Evolutionary conservation across 108 stramenopile genomes (phyloP), one percentile per base, ranked within the genome.

Genomic region (Conticribra guillardii): DNA sequence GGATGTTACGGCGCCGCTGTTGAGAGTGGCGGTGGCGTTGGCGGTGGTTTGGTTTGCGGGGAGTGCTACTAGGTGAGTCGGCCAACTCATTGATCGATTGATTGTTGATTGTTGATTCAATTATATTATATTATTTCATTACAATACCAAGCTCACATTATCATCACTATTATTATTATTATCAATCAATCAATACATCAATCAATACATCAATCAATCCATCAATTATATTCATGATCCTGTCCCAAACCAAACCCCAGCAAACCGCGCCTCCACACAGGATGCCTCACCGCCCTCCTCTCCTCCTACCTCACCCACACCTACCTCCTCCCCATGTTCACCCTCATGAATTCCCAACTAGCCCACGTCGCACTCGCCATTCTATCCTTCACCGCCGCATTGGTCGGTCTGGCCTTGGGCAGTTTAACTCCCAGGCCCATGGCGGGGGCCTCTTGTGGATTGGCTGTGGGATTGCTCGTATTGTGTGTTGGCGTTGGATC

Each of bases 321-420:
- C 4, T 86, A 71, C 64, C 64, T 89, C 22, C 79, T 86, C 58
- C 83, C 85, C 7, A 61, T 84, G 31, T 83, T 89, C 65, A 54
- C 60, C 27, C 73, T 75, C 3, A 81, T 84, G 21, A 72, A 74
- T 23, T 65, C 37, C 11, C 37, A 89, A 30, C 57, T 87, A 14
- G 81, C 87, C 0, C 74, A 76, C 11, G 89, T 89, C 0, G 85
- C 87, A 0, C 53, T 89, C 5, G 71, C 60, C 48, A 24, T 93
- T 0, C 67, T 93, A 15, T 54, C 84, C 0, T 26, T 87, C 34
- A 45, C 60, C 48, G 86, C 84, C 1, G 80, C 79, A 0, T 54
- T 81, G 29, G 86, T 93, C 0, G 92, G 89, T 9, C 64, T 85
- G 61, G 81, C 84, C 0, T 48, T 93, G 21, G 92, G 92, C 16